These are phyloP conservation scores for Lasiodiplodia gonubiensis DNA, from an alignment of 2,329 filamentous ascomycete species.

Conservation along the genomic window DNA sequence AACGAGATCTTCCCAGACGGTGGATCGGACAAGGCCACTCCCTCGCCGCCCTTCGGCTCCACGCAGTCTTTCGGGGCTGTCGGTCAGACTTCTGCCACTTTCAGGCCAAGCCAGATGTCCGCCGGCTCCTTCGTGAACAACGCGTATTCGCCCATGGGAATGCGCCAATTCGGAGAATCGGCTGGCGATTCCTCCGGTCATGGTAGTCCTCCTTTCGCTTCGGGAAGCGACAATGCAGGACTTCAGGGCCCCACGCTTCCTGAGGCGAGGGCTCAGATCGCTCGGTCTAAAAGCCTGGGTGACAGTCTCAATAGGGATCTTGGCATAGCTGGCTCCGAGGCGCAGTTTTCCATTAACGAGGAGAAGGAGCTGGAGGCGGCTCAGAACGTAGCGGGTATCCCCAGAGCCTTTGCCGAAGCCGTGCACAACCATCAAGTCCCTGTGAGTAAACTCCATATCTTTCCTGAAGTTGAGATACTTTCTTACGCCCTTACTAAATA, in stretches of 20 bases:
- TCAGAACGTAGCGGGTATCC: no score
- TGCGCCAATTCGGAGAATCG: no score
- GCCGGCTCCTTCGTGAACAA: neutral
- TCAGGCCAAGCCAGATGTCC: neutral
- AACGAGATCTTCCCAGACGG: neutral
- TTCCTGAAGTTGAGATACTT: neutral
- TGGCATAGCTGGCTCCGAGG: no score
- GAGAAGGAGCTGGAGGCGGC: neutral
- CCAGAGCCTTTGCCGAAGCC: neutral
- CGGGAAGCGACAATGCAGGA: no score
- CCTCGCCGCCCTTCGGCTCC: neutral
- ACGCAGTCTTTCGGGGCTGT: neutral
- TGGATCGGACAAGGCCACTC: neutral
- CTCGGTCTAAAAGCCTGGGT: no score
- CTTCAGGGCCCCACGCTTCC: no score
- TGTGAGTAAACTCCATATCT: neutral
- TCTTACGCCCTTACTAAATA: neutral
- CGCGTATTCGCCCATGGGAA: no score
- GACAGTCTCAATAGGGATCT: no score
- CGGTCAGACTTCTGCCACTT: neutral
- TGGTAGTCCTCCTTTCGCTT: no score
- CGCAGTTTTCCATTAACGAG: no score
- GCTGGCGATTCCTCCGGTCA: no score
- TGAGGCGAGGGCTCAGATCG: no score
- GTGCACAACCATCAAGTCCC: neutral